Conservation (phyloP, 139 green algal genomes). For the Tetradesmus lagerheimii region DNA sequence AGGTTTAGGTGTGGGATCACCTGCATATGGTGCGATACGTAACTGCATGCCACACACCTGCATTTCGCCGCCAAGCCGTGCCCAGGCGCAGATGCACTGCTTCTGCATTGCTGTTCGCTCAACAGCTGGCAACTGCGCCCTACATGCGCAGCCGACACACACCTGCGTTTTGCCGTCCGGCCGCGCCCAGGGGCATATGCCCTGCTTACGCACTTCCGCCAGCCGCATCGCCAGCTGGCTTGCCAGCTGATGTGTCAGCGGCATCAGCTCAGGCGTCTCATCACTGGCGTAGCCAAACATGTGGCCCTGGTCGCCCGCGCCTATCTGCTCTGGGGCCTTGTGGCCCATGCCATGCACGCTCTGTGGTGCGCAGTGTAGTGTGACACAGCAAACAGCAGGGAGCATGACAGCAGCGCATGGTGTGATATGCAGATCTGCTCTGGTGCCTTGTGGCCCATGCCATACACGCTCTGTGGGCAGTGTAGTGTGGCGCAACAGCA, state of each 20-base stretch:
- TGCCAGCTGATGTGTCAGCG: constrained; percentile 98
- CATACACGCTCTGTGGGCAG: constrained; percentile 91
- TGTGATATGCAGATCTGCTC: too few relatives aligned
- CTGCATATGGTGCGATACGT: too few relatives aligned
- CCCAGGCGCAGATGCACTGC: too few relatives aligned
- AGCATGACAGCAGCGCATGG: too few relatives aligned
- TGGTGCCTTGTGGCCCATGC: constrained; percentile 97
- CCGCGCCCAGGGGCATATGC: constrained; percentile 91
- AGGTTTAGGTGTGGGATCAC: too few relatives aligned
- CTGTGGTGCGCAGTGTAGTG: constrained; percentile 59
- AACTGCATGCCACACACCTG: too few relatives aligned
- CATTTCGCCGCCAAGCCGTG: too few relatives aligned
- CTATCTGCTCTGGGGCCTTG: constrained; percentile 97
- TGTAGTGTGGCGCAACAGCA: too few relatives aligned
- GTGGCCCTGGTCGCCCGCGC: constrained; percentile 99
- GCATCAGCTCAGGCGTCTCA: constrained; percentile 98
- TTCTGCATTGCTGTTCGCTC: too few relatives aligned
- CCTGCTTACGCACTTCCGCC: constrained; percentile 92
- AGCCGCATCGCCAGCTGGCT: constrained; percentile 92
- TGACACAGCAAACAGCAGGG: too few relatives aligned
- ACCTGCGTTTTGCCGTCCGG: constrained; percentile 99
- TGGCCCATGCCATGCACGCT: constrained; percentile 98
- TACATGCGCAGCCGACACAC: background rate
- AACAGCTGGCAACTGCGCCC: too few relatives aligned
- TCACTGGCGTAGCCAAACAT: constrained; percentile 99